Percentiles rank a stretch among this genome's conserved stretches.
Conservation (phyloP, 1,284 basidiomycete species). For the Rhodotorula mucilaginosa region DNA sequence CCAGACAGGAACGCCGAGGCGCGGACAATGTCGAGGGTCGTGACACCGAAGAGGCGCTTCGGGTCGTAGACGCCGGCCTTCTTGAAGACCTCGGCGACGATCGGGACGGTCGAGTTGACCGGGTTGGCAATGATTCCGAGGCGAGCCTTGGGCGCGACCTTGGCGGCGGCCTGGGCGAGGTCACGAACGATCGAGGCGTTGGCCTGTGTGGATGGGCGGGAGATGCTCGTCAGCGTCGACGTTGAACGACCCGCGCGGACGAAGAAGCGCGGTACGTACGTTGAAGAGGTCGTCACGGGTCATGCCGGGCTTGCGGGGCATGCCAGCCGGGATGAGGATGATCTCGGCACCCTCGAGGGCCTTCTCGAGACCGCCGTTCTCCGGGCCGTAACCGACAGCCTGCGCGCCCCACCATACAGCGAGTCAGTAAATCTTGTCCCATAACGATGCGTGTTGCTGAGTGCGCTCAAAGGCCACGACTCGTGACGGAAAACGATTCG, state of each 20-base stretch:
- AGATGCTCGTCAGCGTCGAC: not conserved
- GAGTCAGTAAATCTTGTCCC: constrained; percentile 50
- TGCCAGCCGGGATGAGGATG: constrained; percentile 93
- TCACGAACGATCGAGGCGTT: constrained; percentile 96
- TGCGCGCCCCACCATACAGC: constrained; percentile 47
- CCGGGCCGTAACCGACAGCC: constrained; percentile 71
- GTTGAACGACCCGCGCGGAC: not conserved
- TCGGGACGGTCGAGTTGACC: constrained; percentile 84
- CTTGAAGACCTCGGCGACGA: constrained; percentile 88
- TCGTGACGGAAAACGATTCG: no score
- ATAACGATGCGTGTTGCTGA: not conserved
- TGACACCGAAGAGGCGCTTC: constrained; percentile 71
- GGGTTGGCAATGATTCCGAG: constrained; percentile 87
- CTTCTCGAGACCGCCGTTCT: constrained; percentile 76
- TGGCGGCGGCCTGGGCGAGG: constrained; percentile 82
- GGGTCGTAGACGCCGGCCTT: constrained; percentile 94
- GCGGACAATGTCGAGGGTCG: constrained; percentile 95
- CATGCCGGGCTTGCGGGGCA: constrained; percentile 55
- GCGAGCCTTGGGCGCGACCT: constrained; percentile 83
- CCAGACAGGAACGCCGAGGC: constrained; percentile 84
- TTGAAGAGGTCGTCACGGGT: constrained; percentile 99
- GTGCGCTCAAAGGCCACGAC: no score
- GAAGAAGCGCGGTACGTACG: constrained; percentile 57
- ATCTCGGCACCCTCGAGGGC: constrained; percentile 83
- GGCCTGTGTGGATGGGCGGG: constrained; percentile 56